Evolutionary conservation across 169 alveolate genomes (phyloP), one percentile per base, ranked within the genome.

Genomic region (Plasmodium cynomolgi): DNA sequence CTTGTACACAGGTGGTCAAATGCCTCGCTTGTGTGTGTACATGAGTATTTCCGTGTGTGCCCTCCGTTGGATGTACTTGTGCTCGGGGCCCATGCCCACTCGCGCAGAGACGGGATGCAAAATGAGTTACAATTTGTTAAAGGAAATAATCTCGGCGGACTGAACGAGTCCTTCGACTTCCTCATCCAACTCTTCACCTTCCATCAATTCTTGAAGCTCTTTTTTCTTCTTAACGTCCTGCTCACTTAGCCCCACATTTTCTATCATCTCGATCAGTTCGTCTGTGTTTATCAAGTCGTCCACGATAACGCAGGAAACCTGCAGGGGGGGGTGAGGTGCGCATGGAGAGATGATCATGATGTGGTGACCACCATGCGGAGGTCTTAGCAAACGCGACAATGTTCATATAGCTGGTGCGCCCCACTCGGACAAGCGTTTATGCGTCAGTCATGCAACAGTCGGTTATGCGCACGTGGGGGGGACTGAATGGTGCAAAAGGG

Each of bases 141-240:
- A 97, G 73, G 98, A 96, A 56, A 96, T 98, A 47, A 97, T 97
- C 83, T 96, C 97, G 83, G 98, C 98, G 29, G 98, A 96, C 84
- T 97, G 98, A 39, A 97, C 98, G 31, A 97, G 95, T 29, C 98
- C 98, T 23, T 92, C 92, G n/a, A 84, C 93, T 90, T 96, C 97
- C 3, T 96, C 97, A 29, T 95, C 97, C 26, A 73, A 85, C 17
- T 90, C 95, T 23, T 96, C 98, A 17, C 84, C 97, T 1, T 62
- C 96, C 56, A 54, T 96, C 80, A 84, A 96, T 81, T 91, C 96
- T 73, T 96, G 95, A 37, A 77, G 84, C 74, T 90, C 80, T 33
- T 88, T 82, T 72, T 95, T 85, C 85, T 84, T 84, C 93, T 96
- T 86, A 91, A 84, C 84, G 62, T 97, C 94, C 71, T 97, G 97